These are phyloP conservation scores for Termitomyces titanicus DNA, from an alignment of 768 basidiomycete genomes.

Conservation along the genomic window DNA sequence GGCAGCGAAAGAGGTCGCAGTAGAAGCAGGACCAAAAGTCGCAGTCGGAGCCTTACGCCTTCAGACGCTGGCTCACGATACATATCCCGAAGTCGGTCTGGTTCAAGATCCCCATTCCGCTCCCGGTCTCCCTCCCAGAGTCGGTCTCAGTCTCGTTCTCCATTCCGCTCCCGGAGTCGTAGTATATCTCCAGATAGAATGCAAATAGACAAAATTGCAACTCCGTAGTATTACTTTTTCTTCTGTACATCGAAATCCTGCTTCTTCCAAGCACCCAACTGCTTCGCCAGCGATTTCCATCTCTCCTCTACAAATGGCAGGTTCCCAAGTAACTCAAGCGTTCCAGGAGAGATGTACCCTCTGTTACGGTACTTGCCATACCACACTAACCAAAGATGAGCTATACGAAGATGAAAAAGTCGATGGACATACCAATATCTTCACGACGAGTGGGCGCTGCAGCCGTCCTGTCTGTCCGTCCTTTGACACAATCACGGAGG, in stretches of 20 bases:
- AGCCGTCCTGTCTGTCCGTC: conserved; percentile 60
- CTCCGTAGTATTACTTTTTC: conserved; percentile 27
- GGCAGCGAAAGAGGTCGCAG: conserved; percentile 38
- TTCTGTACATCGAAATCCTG: conserved; percentile 39
- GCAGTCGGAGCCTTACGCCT: conserved; percentile 22
- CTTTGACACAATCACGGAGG: conserved; percentile 74
- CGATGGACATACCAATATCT: conserved; percentile 66
- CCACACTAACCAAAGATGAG: conserved; percentile 51
- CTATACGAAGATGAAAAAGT: neutral
- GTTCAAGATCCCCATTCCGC: conserved; percentile 40
- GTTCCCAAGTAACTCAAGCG: conserved; percentile 45
- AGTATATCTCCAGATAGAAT: conserved; percentile 60
- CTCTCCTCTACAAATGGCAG: conserved; percentile 65
- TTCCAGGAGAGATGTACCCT: conserved; percentile 66
- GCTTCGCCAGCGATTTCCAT: conserved; percentile 61
- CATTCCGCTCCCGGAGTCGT: conserved; percentile 51
- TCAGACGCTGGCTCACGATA: conserved; percentile 54
- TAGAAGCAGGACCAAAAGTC: conserved; percentile 28
- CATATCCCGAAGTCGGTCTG: conserved; percentile 59
- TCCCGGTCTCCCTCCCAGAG: too few species aligned
- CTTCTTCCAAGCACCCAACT: conserved; percentile 55
- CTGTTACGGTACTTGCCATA: conserved; percentile 71
- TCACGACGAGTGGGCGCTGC: conserved; percentile 84
- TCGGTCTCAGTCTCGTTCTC: too few species aligned
- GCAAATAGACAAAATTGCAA: conserved; percentile 27